These are phyloP conservation scores for Wallacemonas collosoma DNA, from an alignment of 208 protist genomes.

Conservation along the genomic window DNA sequence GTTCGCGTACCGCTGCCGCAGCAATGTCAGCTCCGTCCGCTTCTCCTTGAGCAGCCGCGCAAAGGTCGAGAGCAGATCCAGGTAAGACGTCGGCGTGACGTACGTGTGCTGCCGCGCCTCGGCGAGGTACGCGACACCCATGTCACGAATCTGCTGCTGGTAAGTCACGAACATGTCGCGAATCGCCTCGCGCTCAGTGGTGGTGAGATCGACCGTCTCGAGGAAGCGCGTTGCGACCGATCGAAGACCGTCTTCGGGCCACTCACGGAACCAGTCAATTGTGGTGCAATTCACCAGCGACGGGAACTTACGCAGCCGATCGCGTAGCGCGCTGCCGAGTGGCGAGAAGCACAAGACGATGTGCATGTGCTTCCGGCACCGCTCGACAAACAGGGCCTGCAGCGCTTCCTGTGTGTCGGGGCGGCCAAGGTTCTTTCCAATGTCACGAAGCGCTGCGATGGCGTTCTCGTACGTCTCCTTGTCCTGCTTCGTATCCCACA, in stretches of 20 bases:
- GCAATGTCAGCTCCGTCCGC: constrained; percentile 81
- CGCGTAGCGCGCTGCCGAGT: constrained; percentile 94
- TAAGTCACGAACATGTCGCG: constrained; percentile 92
- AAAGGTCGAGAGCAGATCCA: constrained; percentile 95
- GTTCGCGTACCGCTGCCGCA: constrained; percentile 90
- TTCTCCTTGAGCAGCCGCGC: constrained; percentile 82
- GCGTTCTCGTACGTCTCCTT: constrained; percentile 90
- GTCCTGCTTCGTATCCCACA: constrained; percentile 94
- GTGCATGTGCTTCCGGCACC: constrained; percentile 94
- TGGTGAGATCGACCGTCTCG: constrained; percentile 76
- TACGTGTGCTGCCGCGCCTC: constrained; percentile 93
- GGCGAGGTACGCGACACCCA: constrained; percentile 79
- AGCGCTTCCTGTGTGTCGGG: constrained; percentile 87
- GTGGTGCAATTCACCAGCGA: constrained; percentile 98
- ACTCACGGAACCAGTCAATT: constrained; percentile 98
- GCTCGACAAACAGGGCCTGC: constrained; percentile 92
- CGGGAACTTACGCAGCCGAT: constrained; percentile 96
- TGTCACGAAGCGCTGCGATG: constrained; percentile 82
- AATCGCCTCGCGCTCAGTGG: constrained; percentile 57
- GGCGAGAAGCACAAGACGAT: constrained; percentile 97
- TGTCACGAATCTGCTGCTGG: constrained; percentile 89
- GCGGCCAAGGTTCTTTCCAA: constrained; percentile 78
- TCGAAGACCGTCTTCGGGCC: constrained; percentile 95
- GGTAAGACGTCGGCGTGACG: constrained; percentile 96
- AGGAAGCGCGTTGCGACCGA: constrained; percentile 91